Percentiles rank a stretch among this genome's conserved stretches.
These are phyloP conservation scores for Cruciata laevipes DNA, from an alignment of 257 asterid genomes.

Conservation along the genomic window DNA sequence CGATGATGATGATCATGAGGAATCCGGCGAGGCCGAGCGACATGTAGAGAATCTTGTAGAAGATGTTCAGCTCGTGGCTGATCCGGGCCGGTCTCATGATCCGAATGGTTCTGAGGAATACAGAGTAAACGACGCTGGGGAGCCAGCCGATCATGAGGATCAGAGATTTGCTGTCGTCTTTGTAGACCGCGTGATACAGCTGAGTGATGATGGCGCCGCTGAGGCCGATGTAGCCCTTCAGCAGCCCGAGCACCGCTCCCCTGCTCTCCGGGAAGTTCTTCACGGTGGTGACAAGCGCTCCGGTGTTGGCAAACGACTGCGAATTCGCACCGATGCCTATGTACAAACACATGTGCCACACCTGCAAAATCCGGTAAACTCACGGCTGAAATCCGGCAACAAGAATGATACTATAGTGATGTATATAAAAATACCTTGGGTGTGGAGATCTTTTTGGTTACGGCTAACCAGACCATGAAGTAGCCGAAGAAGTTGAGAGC, in stretches of 20 bases:
- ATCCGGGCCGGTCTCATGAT: constrained; percentile 20
- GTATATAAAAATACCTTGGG: constrained; percentile 17
- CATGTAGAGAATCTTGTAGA: constrained; percentile 25
- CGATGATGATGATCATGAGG: constrained; percentile 30
- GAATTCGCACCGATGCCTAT: constrained; percentile 77
- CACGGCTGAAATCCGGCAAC: not conserved
- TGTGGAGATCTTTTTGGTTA: constrained; percentile 36
- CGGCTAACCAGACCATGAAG: constrained; percentile 80
- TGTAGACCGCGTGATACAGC: constrained; percentile 24
- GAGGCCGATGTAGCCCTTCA: constrained; percentile 36
- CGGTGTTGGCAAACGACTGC: constrained; percentile 78
- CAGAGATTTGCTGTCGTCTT: constrained; percentile 21
- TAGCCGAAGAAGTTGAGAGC: constrained; percentile 67
- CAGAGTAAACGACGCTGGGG: constrained; percentile 24
- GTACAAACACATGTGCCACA: constrained; percentile 77
- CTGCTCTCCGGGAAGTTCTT: constrained; percentile 66
- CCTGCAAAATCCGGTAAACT: constrained; percentile 12
- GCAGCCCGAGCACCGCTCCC: constrained; percentile 36
- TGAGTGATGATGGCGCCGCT: constrained; percentile 40
- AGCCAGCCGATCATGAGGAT: constrained; percentile 36
- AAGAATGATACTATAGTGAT: too few relatives aligned
- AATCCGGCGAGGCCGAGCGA: constrained; percentile 35
- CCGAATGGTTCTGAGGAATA: constrained; percentile 28
- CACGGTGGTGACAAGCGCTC: constrained; percentile 70
- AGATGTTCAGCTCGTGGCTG: constrained; percentile 27